Base-by-base conservation (phyloP, 192 early-diverging fungal genomes). In the Polychytrium aggregatum region DNA sequence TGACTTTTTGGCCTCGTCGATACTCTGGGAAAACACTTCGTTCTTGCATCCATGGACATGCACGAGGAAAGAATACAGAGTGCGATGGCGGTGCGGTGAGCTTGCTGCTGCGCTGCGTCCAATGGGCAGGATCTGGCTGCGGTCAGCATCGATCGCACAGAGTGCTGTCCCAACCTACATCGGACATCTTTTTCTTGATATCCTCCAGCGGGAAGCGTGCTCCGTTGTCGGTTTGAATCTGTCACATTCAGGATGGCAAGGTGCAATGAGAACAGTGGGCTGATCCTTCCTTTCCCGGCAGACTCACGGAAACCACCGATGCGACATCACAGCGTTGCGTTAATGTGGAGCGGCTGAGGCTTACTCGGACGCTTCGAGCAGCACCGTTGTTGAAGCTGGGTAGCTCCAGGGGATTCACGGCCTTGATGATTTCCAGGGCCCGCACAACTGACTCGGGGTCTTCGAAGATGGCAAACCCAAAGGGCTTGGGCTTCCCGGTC, bases 381-480 rank as follows among this genome's bases (percentile, higher is more conserved):
- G 10, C 72, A 79, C 53, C 82, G n/a, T n/a, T n/a, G n/a, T n/a
- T n/a, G n/a, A n/a, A n/a, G n/a, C n/a, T n/a, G n/a, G n/a, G n/a
- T n/a, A n/a, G n/a, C n/a, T n/a, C n/a, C n/a, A n/a, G n/a, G n/a
- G n/a, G n/a, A n/a, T n/a, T n/a, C n/a, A n/a, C 80, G 28, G 79
- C 82, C 25, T 77, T 75, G 39, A 87, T 33, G 1, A 86, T 65
- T 30, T 80, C 65, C 29, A 86, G 55, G 0, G 82, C 82, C 20
- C 81, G 59, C 21, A 82, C 44, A 3, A 83, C 62, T 41, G 72
- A 68, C 29, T 83, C 79, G 9, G 79, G 62, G 42, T 83, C 59
- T 3, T 65, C 72, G 58, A 81, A 89, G 37, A 80, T 74, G 37
- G 78, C 80, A 57, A 89, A 86, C 4, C 84, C 84, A 64, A 83